Evolutionary conservation across 2,329 filamentous ascomycete genomes (phyloP).

Genomic region (Pestalotiopsis sp.): DNA sequence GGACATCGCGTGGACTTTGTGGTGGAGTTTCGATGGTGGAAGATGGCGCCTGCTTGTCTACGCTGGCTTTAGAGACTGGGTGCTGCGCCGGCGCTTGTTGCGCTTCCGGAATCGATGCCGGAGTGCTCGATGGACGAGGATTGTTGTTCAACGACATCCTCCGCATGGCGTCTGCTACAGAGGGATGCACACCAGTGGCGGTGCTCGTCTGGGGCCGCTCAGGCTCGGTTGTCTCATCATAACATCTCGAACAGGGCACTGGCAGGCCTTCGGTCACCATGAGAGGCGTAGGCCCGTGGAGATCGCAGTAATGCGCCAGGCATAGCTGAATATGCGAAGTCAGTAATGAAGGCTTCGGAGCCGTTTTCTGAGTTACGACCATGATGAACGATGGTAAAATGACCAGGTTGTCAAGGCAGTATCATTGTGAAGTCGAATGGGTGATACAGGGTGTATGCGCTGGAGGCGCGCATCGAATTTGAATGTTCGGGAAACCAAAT

Average conservation of each 20-base stretch:
- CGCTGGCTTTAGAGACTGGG: slow-evolving; percentile 32
- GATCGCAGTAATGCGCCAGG: slow-evolving; percentile 72
- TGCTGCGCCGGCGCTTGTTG: slow-evolving; percentile 46
- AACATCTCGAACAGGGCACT: slow-evolving; percentile 62
- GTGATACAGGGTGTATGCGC: not conserved
- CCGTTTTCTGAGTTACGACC: slow-evolving; percentile 18
- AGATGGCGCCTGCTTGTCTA: slow-evolving; percentile 28
- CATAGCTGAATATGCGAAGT: slow-evolving; percentile 59
- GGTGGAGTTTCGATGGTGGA: slow-evolving; percentile 60
- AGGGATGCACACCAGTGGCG: slow-evolving; percentile 35
- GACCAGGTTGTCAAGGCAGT: not conserved
- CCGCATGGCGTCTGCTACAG: slow-evolving; percentile 50
- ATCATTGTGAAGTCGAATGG: not conserved
- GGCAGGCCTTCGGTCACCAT: slow-evolving; percentile 71
- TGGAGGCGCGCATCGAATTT: not conserved
- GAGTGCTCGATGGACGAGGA: slow-evolving; percentile 42
- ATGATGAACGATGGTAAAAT: slow-evolving; percentile 5
- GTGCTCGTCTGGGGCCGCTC: slow-evolving; percentile 44
- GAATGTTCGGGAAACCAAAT: not conserved
- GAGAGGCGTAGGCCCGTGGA: slow-evolving; percentile 69
- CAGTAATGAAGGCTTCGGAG: slow-evolving; percentile 35
- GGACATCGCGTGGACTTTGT: slow-evolving; percentile 52
- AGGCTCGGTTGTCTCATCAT: slow-evolving; percentile 44
- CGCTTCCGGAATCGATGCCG: slow-evolving; percentile 47
- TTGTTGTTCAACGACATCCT: slow-evolving; percentile 46